phyloP scores from a whole-genome alignment of 805 yeast genomes.

The Metschnikowia gelsemii region DNA sequence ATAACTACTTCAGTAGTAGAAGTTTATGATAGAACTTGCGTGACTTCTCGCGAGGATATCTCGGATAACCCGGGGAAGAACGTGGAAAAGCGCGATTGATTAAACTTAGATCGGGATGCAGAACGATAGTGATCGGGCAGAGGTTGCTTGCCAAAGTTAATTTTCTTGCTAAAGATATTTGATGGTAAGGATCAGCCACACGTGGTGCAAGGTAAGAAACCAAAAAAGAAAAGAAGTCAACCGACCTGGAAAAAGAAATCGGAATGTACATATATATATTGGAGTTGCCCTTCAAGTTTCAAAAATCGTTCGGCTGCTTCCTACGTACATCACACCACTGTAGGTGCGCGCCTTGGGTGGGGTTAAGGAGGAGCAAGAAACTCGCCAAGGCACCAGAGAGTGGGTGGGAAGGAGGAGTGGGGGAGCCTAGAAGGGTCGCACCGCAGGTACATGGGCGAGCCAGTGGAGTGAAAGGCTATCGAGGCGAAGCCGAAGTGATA shows the following conservation, averaged over 20 bases:
- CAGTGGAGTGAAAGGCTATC: neutral
- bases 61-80: slow-evolving; percentile 3
- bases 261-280: too few species aligned
- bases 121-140: neutral
- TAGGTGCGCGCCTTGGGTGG: slow-evolving; percentile 4
- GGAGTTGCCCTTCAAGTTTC: too few species aligned
- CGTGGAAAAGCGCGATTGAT: too few species aligned
- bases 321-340: neutral
- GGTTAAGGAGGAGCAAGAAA: slow-evolving; percentile 2
- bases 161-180: too few species aligned
- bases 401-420: neutral
- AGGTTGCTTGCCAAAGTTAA: too few species aligned
- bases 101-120: neutral
- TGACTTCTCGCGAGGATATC: neutral
- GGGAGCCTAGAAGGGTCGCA: slow-evolving; percentile 3
- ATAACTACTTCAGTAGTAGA: neutral
- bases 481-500: too few species aligned
- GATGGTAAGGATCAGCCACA: neutral
- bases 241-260: too few species aligned
- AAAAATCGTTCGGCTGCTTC: neutral
- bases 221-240: neutral
- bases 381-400: neutral
- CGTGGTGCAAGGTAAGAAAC: neutral
- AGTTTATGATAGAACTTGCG: neutral
- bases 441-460: slow-evolving; percentile 3